Conservation (phyloP, 352 stramenopile genomes). For the Phytophthora fragariae region DNA sequence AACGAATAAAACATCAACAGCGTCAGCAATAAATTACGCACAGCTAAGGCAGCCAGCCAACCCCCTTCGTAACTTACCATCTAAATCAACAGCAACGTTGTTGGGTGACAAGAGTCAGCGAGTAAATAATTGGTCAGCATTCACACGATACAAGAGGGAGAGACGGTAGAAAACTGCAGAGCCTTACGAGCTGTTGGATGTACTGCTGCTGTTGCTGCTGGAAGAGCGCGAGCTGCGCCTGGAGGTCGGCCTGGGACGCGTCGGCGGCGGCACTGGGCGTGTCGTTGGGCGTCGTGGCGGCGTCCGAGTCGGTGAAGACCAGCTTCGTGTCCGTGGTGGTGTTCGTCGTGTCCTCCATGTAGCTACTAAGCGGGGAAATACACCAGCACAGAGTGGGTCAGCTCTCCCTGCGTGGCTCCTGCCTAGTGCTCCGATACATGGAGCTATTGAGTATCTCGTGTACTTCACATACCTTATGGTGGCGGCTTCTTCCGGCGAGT, state of each 20-base stretch:
- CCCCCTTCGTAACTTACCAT: slow-evolving; percentile 35
- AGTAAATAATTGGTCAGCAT: slow-evolving; percentile 20
- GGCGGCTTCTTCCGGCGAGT: slow-evolving; percentile 20
- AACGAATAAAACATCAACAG: slow-evolving; percentile 5
- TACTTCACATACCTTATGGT: slow-evolving; percentile 15
- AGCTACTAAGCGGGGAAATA: slow-evolving; percentile 2
- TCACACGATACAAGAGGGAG: neutral
- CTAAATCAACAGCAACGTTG: slow-evolving; percentile 20
- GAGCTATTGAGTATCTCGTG: neutral
- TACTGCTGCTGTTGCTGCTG: slow-evolving; percentile 73
- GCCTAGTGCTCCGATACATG: neutral
- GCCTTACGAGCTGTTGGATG: slow-evolving; percentile 56
- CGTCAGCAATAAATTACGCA: neutral
- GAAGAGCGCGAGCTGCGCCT: slow-evolving; percentile 63
- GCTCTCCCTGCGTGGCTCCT: neutral
- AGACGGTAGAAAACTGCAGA: neutral
- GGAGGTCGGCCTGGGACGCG: slow-evolving; percentile 47
- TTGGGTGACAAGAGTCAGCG: neutral
- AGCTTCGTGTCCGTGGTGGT: slow-evolving; percentile 34
- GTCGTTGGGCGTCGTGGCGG: slow-evolving; percentile 30
- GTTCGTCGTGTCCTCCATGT: slow-evolving; percentile 47
- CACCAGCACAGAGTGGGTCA: neutral
- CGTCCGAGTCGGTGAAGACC: slow-evolving; percentile 40
- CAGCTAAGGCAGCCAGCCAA: too few relatives aligned
- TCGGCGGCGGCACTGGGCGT: slow-evolving; percentile 13